Evolutionary conservation across 352 stramenopile species (phyloP).

Genomic region (Blastocystis sp.): DNA sequence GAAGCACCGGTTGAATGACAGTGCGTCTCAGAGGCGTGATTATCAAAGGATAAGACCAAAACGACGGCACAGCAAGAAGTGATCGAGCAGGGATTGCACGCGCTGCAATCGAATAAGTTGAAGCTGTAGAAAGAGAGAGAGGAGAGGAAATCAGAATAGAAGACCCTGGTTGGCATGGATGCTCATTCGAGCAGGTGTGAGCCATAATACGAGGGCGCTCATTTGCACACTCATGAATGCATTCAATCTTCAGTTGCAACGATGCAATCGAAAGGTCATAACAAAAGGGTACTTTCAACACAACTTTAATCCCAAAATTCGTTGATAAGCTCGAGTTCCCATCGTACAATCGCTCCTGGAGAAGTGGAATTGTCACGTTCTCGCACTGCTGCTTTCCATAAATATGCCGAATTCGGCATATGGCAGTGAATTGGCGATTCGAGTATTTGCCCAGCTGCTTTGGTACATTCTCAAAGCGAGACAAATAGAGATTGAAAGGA

Average conservation of each 20-base stretch:
- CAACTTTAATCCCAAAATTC: not conserved
- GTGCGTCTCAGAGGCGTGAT: not conserved
- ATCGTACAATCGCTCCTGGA: not conserved
- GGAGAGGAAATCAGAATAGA: not conserved
- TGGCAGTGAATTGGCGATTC: not conserved
- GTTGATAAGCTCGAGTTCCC: not conserved
- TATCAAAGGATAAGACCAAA: not conserved
- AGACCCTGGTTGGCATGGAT: not conserved
- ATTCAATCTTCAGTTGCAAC: not conserved
- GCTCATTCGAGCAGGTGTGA: not conserved
- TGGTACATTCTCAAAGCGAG: not conserved
- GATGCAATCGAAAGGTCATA: not conserved
- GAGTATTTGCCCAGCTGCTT: not conserved
- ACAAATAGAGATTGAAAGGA: not conserved
- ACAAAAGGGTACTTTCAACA: conserved; percentile 26
- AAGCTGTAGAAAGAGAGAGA: not conserved
- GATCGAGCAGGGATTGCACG: not conserved
- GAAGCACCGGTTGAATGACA: not conserved
- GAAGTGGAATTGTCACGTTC: not conserved
- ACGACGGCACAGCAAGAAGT: not conserved
- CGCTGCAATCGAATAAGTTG: not conserved
- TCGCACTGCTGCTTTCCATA: conserved; percentile 41
- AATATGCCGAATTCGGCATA: not conserved
- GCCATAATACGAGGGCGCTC: not conserved
- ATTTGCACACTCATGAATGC: not conserved